A percentile compares a stretch with the other conserved stretches of the same genome.
Evolutionary conservation across 805 yeast species (phyloP).

Genomic region (Candida multigemmis): DNA sequence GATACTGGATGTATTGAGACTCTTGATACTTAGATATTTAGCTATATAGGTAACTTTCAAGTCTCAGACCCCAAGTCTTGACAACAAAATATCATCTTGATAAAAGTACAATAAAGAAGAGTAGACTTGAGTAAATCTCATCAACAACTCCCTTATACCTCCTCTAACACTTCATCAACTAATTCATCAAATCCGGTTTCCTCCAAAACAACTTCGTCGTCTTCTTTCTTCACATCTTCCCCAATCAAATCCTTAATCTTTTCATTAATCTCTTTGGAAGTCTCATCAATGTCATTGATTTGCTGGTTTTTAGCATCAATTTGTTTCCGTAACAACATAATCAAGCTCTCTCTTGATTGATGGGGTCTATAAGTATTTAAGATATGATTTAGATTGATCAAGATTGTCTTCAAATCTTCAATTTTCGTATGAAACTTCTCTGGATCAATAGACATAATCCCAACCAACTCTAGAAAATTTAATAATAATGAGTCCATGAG

Average conservation of each 20-base stretch:
- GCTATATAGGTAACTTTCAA: too few relatives aligned
- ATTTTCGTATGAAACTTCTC: constrained; percentile 48
- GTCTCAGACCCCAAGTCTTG: too few relatives aligned
- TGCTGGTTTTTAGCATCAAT: constrained; percentile 54
- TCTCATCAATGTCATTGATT: constrained; percentile 35
- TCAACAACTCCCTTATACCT: too few relatives aligned
- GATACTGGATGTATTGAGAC: too few relatives aligned
- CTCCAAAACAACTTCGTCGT: constrained; percentile 1
- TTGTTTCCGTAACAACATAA: constrained; percentile 62
- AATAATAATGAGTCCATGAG: constrained; percentile 70
- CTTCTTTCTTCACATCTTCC: constrained; percentile 2
- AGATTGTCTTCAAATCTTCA: constrained; percentile 68
- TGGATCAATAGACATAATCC: constrained; percentile 70
- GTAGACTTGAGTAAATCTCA: too few relatives aligned
- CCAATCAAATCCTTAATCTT: constrained; percentile 18
- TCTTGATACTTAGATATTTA: too few relatives aligned
- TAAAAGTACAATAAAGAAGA: too few relatives aligned
- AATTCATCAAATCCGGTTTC: constrained; percentile 2
- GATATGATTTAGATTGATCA: constrained; percentile 86
- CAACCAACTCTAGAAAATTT: constrained; percentile 76
- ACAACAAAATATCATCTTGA: too few relatives aligned
- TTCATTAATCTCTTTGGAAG: constrained; percentile 28
- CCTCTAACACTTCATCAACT: constrained; percentile 6
- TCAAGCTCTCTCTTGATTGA: constrained; percentile 85
- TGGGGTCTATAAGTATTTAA: constrained; percentile 91